Percentiles rank a stretch among this genome's conserved stretches.
Conservation (phyloP, 2,329 filamentous ascomycete genomes). For the Sporothrix phasma region DNA sequence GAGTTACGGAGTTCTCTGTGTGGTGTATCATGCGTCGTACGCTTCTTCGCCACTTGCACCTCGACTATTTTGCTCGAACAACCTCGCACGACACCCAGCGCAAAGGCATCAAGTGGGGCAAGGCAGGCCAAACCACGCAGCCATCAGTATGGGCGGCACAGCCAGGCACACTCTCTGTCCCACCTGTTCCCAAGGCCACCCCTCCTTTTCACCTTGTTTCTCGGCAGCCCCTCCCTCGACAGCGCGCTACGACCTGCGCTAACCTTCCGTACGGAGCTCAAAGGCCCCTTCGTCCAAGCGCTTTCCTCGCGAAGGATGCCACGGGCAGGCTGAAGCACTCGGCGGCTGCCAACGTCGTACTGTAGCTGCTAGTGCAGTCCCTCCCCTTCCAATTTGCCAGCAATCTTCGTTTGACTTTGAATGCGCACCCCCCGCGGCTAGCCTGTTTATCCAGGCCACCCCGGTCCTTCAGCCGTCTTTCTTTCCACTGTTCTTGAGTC, state of each 20-base stretch:
- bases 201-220: constrained; percentile 8
- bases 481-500: neutral
- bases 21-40: no score
- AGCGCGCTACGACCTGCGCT: neutral
- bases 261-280: neutral
- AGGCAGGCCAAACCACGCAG: neutral
- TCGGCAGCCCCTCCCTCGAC: constrained; percentile 7
- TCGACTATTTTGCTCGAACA: no score
- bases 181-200: neutral
- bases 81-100: no score
- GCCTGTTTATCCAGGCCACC: no score
- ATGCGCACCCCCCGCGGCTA: no score
- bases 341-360: constrained; percentile 1
- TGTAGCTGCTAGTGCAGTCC: neutral
- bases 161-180: neutral
- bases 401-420: neutral
- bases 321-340: neutral
- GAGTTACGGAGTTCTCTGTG: no score
- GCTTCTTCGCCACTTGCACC: neutral
- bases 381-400: no score
- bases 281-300: neutral
- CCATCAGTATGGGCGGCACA: neutral
- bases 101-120: constrained; percentile 1
- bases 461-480: neutral
- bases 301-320: neutral